Base-by-base conservation (phyloP, 2,329 filamentous ascomycete genomes). In the Exophiala spinifera region DNA sequence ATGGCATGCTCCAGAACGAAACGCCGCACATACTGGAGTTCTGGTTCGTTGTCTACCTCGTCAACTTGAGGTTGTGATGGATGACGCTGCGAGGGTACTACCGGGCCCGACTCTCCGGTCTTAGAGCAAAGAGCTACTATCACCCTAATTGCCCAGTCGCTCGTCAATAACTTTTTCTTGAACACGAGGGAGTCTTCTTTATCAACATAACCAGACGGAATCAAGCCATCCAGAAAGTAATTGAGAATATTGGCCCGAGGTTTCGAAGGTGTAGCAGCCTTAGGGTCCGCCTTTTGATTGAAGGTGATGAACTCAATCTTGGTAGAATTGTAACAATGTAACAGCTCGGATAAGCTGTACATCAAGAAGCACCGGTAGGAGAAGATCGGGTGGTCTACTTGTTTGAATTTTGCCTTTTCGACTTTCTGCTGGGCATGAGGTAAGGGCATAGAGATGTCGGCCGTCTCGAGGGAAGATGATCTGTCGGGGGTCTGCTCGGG, bases 261-360 rank as follows among this genome's bases (percentile, higher is more conserved):
- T 71, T 97, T 97, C 14, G 95, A 91, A 4, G 94, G 94, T 1
- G 94, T 97, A 50, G 84, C 85, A 10, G 86, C 86, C 63, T 89
- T 86, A 42, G 90, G 81, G 44, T 92, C 89, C 5, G 89, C 87
- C 67, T 91, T 96, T 57, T 92, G 86, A 62, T 95, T 97, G 75
- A 96, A 99, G 70, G 96, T 97, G 76, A 99, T 96, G 69, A 99
- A 97, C 69, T 99, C 95, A 40, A 99, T 84, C 78, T 99, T 99
- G 7, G 91, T 89, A 50, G 91, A 85, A 63, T 91, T 96, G 74
- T 97, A 99, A 66, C 88, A 95, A 53, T 88, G 85, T 13, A 99
- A 78, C 13, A 99, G 81, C 71, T 99, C 94, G 0, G 90, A 86
- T 36, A 99, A 76, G 66, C 91, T 96, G 67, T 94, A 91, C 28